A percentile compares a stretch with the other conserved stretches of the same genome.
Evolutionary conservation across 2,329 filamentous ascomycete genomes (phyloP).

Genomic region (Colletotrichum limetticola): DNA sequence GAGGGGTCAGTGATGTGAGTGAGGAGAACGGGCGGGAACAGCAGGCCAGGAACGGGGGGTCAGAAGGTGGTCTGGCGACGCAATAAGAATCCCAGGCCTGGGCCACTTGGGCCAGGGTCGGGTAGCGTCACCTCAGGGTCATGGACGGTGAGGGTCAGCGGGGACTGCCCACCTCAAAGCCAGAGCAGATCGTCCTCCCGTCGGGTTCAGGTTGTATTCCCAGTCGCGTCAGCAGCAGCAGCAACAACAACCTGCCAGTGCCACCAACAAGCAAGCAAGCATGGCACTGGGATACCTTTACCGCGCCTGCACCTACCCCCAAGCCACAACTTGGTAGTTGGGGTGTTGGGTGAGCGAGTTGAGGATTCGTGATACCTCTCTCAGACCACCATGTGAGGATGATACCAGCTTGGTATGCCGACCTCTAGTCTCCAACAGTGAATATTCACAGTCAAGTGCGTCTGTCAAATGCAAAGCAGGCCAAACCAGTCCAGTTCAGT

Average conservation of each 20-base stretch:
- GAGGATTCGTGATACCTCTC: background rate
- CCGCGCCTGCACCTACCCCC: no score
- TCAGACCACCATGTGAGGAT: no score
- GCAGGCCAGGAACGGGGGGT: background rate
- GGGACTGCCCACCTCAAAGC: background rate
- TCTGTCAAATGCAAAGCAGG: background rate
- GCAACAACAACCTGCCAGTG: background rate
- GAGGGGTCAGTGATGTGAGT: constrained; percentile 20
- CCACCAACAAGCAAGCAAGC: background rate
- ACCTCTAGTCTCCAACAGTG: background rate
- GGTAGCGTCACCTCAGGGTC: background rate
- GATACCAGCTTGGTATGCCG: background rate
- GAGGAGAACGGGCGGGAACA: constrained; percentile 1
- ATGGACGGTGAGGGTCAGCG: constrained; percentile 8
- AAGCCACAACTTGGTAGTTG: background rate
- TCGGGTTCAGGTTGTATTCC: background rate
- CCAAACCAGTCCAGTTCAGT: background rate
- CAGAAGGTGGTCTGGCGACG: constrained; percentile 17
- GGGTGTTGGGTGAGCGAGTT: background rate
- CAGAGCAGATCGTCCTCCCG: background rate
- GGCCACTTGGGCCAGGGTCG: constrained; percentile 26
- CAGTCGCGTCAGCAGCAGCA: constrained; percentile 1
- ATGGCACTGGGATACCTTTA: background rate
- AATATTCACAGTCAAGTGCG: background rate
- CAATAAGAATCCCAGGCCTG: constrained; percentile 6